A percentile compares a stretch with the other conserved stretches of the same genome.
phyloP scores from a whole-genome alignment of 2,329 filamentous ascomycete species.

The Penicillium rolfsii region DNA sequence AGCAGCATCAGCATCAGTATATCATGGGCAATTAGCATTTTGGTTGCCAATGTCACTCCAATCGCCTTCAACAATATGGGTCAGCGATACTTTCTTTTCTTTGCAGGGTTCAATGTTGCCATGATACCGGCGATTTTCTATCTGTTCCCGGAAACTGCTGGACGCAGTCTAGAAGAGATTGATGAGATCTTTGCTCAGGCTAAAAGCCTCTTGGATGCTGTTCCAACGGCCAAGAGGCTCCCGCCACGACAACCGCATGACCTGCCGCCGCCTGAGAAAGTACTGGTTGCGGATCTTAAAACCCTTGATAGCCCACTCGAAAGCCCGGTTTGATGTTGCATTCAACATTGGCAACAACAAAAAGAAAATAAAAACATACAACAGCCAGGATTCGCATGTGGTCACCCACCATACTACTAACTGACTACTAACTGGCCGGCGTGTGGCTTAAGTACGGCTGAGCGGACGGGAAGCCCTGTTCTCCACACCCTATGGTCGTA shows the following conservation, averaged over 20 bases:
- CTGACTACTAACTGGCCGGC: neutral
- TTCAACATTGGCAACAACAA: neutral
- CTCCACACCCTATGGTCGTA: neutral
- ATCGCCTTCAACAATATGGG: slow-evolving; percentile 28
- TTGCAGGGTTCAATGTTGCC: slow-evolving; percentile 22
- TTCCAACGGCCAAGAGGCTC: slow-evolving; percentile 20
- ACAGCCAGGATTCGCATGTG: neutral
- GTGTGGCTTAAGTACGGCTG: neutral
- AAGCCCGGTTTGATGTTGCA: slow-evolving; percentile 2
- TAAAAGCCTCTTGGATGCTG: slow-evolving; percentile 15
- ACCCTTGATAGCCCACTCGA: neutral
- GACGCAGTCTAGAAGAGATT: slow-evolving; percentile 30
- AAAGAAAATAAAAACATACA: neutral
- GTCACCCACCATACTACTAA: neutral
- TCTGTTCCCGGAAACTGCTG: slow-evolving; percentile 28
- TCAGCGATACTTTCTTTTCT: slow-evolving; percentile 28
- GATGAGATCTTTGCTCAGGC: slow-evolving; percentile 28
- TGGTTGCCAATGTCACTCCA: slow-evolving; percentile 28
- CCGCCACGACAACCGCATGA: slow-evolving; percentile 14
- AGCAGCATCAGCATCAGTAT: slow-evolving; percentile 31
- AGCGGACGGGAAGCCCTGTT: slow-evolving; percentile 1
- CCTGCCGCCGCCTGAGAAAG: slow-evolving; percentile 4
- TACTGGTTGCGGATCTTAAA: slow-evolving; percentile 4
- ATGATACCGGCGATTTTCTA: slow-evolving; percentile 27
- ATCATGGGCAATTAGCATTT: slow-evolving; percentile 25